Percentiles rank a stretch among this genome's conserved stretches.
Evolutionary conservation across 345 rosid species (phyloP).

Genomic region (Eucalyptus coolabah): DNA sequence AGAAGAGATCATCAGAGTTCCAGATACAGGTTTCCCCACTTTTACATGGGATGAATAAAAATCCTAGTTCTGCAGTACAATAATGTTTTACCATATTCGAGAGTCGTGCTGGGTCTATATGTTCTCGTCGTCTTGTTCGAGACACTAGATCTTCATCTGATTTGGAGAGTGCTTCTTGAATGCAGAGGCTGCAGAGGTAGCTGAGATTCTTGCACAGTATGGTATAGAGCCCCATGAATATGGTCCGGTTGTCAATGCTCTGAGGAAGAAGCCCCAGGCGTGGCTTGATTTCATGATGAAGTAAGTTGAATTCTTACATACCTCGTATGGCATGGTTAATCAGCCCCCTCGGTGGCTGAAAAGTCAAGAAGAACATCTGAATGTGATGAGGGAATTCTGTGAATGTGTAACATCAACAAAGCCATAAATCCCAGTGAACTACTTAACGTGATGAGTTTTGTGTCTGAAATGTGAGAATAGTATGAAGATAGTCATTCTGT

Average conservation of each 20-base stretch:
- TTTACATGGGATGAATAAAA: not conserved
- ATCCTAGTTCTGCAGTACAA: not conserved
- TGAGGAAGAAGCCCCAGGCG: conserved; percentile 70
- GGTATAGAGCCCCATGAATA: conserved; percentile 83
- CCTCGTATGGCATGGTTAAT: not conserved
- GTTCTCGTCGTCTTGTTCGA: not conserved
- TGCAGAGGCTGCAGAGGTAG: conserved; percentile 93
- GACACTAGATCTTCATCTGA: not conserved
- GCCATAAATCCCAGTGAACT: not conserved
- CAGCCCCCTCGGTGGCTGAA: not conserved
- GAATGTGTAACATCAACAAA: not conserved
- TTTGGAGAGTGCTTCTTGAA: not conserved
- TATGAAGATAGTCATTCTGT: not conserved
- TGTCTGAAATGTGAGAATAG: not conserved
- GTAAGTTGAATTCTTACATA: conserved; percentile 10
- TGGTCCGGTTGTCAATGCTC: conserved; percentile 74
- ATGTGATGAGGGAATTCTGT: not conserved
- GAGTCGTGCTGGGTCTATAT: not conserved
- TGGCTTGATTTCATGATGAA: conserved; percentile 99
- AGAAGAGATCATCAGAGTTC: conserved; percentile 74
- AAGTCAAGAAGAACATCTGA: not conserved
- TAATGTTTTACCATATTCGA: not conserved
- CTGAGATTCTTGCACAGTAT: conserved; percentile 68
- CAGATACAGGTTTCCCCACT: conserved; percentile 49
- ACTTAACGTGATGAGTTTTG: not conserved